These are phyloP conservation scores for Coemansia sp. DNA, from an alignment of 192 early-diverging fungal genomes.

Conservation along the genomic window DNA sequence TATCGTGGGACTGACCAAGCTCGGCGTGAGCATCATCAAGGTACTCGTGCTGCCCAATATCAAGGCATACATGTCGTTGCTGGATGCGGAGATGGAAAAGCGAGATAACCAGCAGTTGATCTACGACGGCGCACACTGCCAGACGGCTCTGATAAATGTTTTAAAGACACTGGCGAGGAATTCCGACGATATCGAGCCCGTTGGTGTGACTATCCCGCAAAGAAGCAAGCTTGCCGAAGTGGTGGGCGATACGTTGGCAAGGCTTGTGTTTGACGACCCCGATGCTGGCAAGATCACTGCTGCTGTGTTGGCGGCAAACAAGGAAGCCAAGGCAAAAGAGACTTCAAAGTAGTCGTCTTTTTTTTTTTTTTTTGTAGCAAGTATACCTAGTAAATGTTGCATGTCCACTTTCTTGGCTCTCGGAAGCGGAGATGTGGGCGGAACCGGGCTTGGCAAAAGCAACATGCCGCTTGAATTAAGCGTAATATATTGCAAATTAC, in stretches of 20 bases:
- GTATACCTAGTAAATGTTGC: background rate
- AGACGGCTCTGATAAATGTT: constrained; percentile 29
- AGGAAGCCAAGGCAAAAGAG: constrained; percentile 6
- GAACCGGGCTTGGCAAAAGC: background rate
- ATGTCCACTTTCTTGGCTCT: background rate
- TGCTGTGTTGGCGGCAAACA: constrained; percentile 28
- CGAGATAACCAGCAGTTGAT: constrained; percentile 33
- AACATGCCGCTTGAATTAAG: background rate
- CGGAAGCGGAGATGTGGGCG: background rate
- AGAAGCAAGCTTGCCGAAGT: constrained; percentile 31
- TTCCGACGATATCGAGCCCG: constrained; percentile 12
- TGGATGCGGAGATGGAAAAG: constrained; percentile 52
- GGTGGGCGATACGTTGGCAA: constrained; percentile 40
- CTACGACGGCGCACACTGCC: constrained; percentile 40
- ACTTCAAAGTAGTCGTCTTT: background rate
- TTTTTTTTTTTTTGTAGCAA: background rate
- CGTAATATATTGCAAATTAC: background rate
- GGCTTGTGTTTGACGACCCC: constrained; percentile 36
- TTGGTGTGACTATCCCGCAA: constrained; percentile 23
- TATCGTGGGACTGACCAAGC: constrained; percentile 70
- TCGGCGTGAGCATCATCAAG: constrained; percentile 78
- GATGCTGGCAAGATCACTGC: constrained; percentile 36
- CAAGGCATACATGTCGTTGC: constrained; percentile 62
- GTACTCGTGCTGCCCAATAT: constrained; percentile 76
- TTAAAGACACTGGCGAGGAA: constrained; percentile 27